Evolutionary conservation across 345 rosid species (phyloP).

Genomic region (Bruguiera sexangula): DNA sequence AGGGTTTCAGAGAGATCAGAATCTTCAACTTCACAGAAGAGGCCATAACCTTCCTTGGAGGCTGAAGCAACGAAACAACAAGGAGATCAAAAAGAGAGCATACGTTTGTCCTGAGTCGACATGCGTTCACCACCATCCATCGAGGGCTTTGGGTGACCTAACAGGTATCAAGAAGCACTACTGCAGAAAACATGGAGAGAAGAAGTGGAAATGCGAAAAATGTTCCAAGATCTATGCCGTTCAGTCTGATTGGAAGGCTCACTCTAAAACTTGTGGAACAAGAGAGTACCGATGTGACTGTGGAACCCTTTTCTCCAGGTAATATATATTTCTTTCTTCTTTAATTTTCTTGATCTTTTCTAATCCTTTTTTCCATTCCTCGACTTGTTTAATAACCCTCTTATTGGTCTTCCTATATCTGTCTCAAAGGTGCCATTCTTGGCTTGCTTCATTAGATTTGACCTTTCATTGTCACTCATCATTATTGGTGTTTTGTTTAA

Average conservation of each 20-base stretch:
- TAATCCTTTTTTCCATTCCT: not conserved
- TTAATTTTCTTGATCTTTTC: not conserved
- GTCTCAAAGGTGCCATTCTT: slow-evolving; percentile 15
- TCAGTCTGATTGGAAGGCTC: slow-evolving; percentile 98
- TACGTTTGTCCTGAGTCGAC: slow-evolving; percentile 74
- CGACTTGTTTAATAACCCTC: not conserved
- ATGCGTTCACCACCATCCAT: slow-evolving; percentile 91
- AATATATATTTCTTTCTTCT: slow-evolving; percentile 5
- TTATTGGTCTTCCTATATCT: slow-evolving; percentile 13
- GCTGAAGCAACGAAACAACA: slow-evolving; percentile 65
- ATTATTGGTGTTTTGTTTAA: slow-evolving; percentile 14
- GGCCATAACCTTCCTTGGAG: slow-evolving; percentile 98
- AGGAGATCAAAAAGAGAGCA: slow-evolving; percentile 58
- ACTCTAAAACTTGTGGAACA: slow-evolving; percentile 92
- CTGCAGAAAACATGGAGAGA: slow-evolving; percentile 92
- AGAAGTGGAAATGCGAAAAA: slow-evolving; percentile 94
- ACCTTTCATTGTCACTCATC: slow-evolving; percentile 12
- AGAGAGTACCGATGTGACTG: slow-evolving; percentile 94
- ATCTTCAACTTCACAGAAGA: slow-evolving; percentile 90
- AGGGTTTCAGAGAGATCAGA: slow-evolving; percentile 95
- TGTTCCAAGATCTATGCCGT: slow-evolving; percentile 93
- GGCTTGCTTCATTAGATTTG: slow-evolving; percentile 13
- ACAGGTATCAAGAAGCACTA: slow-evolving; percentile 96
- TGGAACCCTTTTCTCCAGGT: slow-evolving; percentile 95
- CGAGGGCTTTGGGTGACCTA: slow-evolving; percentile 90